Evolutionary conservation across 2,329 filamentous ascomycete genomes (phyloP), one percentile per base, ranked within the genome.

Genomic region (Neodidymelliopsis sp.): DNA sequence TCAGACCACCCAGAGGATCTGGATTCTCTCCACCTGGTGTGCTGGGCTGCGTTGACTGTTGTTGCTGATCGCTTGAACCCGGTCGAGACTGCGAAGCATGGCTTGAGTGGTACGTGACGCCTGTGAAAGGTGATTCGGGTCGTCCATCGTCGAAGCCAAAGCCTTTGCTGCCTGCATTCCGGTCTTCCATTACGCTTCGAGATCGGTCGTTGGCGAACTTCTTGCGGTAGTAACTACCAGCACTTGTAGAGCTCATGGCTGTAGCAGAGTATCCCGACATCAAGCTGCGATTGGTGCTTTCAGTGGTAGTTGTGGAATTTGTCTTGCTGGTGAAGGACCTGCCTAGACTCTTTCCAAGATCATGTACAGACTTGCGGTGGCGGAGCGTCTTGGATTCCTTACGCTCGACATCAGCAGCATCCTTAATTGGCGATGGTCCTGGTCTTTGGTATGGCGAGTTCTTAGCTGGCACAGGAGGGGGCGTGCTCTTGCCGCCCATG

Each of bases 241-340:
- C 94, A 74, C 94, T 97, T 12, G 94, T 97, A 39, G 91, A 90
- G 71, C 93, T 97, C 73, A 97, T 91, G 10, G 84, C 93, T 39
- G 92, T 87, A 0, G 94, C 94, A 42, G 94, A 97, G 41, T 84
- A 82, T 3, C 93, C 94, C 70, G 93, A 97, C 93, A 97, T 97
- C 31, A 99, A 73, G 64, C 90, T 97, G 62, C 88, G 85, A 60
- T 87, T 86, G 12, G 91, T 97, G 56, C 87, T 90, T 29, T 81
- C 84, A 56, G 84, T 88, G 49, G 78, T 79, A 61, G 82, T 82
- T 6, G 86, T 89, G 4, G 88, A 88, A 59, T 85, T 91, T 2
- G 92, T 96, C 72, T 95, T 96, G 23, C 87, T 95, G 3, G 93
- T 97, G 59, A 89, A 89, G 0, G 90, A 94, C 35, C 93, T 84